Percentiles rank a stretch among this genome's conserved stretches.
Conservation (phyloP, 129 eudicot genomes). For the Solidago caesia region DNA sequence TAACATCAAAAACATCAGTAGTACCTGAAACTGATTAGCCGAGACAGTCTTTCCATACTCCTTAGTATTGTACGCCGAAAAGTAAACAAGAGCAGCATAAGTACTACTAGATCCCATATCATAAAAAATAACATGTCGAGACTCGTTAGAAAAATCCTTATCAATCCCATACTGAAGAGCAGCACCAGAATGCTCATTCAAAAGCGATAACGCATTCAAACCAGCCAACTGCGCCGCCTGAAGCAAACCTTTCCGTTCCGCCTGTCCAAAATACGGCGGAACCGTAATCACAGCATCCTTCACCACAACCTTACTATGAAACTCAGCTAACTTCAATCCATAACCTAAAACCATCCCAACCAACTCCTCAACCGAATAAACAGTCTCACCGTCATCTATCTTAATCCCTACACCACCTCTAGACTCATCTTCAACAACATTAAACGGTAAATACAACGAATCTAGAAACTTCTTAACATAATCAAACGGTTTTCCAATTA, state of each 20-base stretch:
- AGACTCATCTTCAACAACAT: slow-evolving; percentile 37
- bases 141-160: slow-evolving; percentile 79
- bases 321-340: slow-evolving; percentile 69
- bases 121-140: slow-evolving; percentile 87
- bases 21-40: slow-evolving; percentile 90
- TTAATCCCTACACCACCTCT: slow-evolving; percentile 49
- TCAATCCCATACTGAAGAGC: slow-evolving; percentile 99
- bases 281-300: slow-evolving; percentile 85
- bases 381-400: slow-evolving; percentile 51
- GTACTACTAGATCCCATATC: slow-evolving; percentile 97
- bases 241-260: slow-evolving; percentile 75
- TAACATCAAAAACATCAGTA: not conserved
- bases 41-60: slow-evolving; percentile 89
- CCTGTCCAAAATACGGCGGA: slow-evolving; percentile 90
- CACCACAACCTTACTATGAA: slow-evolving; percentile 65
- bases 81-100: slow-evolving; percentile 93
- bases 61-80: slow-evolving; percentile 87
- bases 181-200: slow-evolving; percentile 92
- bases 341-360: slow-evolving; percentile 69
- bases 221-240: slow-evolving; percentile 90
- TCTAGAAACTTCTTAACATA: slow-evolving; percentile 31
- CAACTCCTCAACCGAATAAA: slow-evolving; percentile 80
- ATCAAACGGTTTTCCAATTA: slow-evolving; percentile 55
- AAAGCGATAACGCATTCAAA: slow-evolving; percentile 70
- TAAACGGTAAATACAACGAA: slow-evolving; percentile 54